Evolutionary conservation across 1,284 basidiomycete species (phyloP), one percentile per base, ranked within the genome.

Genomic region (Trametes polyzona): DNA sequence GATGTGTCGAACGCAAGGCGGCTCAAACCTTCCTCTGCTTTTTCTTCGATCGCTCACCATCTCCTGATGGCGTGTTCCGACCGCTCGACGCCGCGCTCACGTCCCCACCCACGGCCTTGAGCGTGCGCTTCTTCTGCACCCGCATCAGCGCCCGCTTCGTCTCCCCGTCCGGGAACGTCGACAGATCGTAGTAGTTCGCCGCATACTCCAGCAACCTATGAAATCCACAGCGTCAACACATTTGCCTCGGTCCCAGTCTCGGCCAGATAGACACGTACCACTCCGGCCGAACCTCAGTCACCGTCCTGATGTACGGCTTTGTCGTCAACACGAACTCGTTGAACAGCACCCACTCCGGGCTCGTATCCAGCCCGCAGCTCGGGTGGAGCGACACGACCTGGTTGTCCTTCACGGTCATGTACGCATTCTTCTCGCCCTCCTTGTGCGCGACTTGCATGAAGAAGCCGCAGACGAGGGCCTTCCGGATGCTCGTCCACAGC

Each of bases 361-460:
- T 89, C n/a, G 86, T 86, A 65, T 97, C 93, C 44, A 99, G 78
- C 26, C 96, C 95, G 62, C 94, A 96, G 5, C 91, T 93, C 6
- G 96, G 93, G 72, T 99, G 96, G n/a, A 98, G 78, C n/a, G 79
- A 80, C 7, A 98, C 96, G 37, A 93, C 84, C 88, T 93, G 67
- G 69, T 96, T 94, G 71, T 98, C 95, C 76, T 98, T 98, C 62
- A 97, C 87, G 0, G 95, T 98, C 63, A 88, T 69, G 72, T 96
- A 96, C 57, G 78, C 83, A 2, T 86, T 86, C 77, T 94, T 95
- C 68, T 94, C 92, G n/a, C 93, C 93, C 69, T 95, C 93, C 72
- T 93, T 94, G 74, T 98, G 95, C 6, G 96, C 96, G 8, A 96
- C 88, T 72, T 98, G 96, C 96, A 98, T 98, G 77, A 99, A 99